Evolutionary conservation across 257 asterid genomes (phyloP), one percentile per base, ranked within the genome.

Genomic region (Lithospermum erythrorhizon): DNA sequence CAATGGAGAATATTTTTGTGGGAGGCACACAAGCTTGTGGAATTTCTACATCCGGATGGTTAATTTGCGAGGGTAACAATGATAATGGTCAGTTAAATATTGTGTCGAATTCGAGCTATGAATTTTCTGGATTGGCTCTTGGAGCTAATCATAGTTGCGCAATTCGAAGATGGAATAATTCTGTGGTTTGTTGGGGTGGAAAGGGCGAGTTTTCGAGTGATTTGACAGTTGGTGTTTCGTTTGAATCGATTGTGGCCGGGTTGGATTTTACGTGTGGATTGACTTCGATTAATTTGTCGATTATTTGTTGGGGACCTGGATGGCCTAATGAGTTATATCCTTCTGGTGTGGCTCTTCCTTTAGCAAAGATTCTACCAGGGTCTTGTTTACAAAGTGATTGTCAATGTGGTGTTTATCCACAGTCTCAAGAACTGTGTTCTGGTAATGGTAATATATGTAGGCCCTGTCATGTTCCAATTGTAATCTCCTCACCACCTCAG

Each of bases 171-270:
- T 4, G 68, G 55, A 82, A 82, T 61, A 69, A 64, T 29, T 82
- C 89, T 2, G 90, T 86, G 21, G 76, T 86, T 37, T 89, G 97
- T 73, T 89, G 97, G 97, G 97, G 97, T 10, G 80, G 78, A 56
- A 71, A 65, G 30, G 81, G 74, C 7, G 61, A 53, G 37, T 66
- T 70, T 68, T 63, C 70, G 5, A 71, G 76, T 65, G 66, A 57
- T 65, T 23, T 76, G 20, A 69, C 61, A 1, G 76, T 66, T n/a
- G 67, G 19, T 20, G 55, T 74, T 70, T 79, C 84, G 0, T 89
- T 89, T 69, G 97, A 89, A 67, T 77, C 86, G 1, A 80, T 89
- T 32, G 77, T 72, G 58, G 82, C 97, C 22, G 97, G 97, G 1
- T 57, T 64, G 23, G 65, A 83, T 81, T 83, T 83, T 70, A 80